Conservation (phyloP, 2,329 filamentous ascomycete species). For the Talaromyces sp. region DNA sequence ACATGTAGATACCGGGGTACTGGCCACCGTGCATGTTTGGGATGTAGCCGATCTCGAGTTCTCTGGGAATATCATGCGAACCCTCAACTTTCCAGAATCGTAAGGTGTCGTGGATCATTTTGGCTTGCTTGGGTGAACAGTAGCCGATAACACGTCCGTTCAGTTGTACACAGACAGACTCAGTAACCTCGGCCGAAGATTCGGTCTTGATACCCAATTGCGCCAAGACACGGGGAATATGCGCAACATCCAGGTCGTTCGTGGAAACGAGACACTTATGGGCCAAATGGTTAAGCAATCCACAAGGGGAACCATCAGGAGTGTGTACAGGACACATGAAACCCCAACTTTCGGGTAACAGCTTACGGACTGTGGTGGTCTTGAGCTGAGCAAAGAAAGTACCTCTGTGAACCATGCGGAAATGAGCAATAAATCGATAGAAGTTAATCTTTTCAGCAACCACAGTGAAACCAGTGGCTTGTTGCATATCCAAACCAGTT, state of each 20-base stretch:
- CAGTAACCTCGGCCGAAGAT: slow-evolving; percentile 74
- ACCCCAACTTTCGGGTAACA: slow-evolving; percentile 95
- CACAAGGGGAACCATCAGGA: slow-evolving; percentile 92
- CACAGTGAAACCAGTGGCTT: slow-evolving; percentile 91
- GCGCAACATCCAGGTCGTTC: slow-evolving; percentile 68
- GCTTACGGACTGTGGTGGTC: slow-evolving; percentile 92
- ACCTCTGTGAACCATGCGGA: slow-evolving; percentile 98
- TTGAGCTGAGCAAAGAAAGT: slow-evolving; percentile 98
- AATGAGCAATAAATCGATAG: slow-evolving; percentile 96
- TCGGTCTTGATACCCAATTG: slow-evolving; percentile 75
- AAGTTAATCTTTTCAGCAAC: slow-evolving; percentile 99
- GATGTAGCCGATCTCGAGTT: slow-evolving; percentile 89
- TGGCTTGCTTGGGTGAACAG: slow-evolving; percentile 80
- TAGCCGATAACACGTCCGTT: slow-evolving; percentile 89
- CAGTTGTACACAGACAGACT: slow-evolving; percentile 84
- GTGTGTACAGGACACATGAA: slow-evolving; percentile 98
- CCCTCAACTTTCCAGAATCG: slow-evolving; percentile 95
- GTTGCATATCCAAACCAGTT: slow-evolving; percentile 89
- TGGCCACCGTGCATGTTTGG: slow-evolving; percentile 87
- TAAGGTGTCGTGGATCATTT: slow-evolving; percentile 78
- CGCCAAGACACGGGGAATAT: slow-evolving; percentile 69
- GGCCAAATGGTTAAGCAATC: slow-evolving; percentile 88
- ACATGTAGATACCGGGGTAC: slow-evolving; percentile 94
- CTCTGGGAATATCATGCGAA: slow-evolving; percentile 71
- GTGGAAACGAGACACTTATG: slow-evolving; percentile 94